Evolutionary conservation across 192 early-diverging fungal species (phyloP).

Genomic region (Phycomyces blakesleeanus): DNA sequence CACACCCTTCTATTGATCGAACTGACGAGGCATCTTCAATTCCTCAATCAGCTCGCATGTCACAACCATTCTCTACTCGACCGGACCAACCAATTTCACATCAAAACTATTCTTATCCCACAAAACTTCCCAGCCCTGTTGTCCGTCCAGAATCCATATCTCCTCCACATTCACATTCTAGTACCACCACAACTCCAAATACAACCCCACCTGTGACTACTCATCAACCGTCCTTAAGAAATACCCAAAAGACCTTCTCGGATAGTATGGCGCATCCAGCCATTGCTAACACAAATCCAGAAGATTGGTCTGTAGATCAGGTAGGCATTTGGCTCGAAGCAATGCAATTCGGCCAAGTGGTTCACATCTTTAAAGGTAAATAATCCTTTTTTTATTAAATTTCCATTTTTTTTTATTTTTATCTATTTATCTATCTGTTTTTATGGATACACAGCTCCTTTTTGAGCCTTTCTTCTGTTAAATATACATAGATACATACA

Average conservation of each 20-base stretch:
- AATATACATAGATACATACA: too few relatives aligned
- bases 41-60: too few relatives aligned
- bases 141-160: too few relatives aligned
- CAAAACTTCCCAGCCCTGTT: not conserved
- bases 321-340: slow-evolving; percentile 25
- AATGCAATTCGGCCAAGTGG: slow-evolving; percentile 17
- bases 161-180: too few relatives aligned
- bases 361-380: slow-evolving; percentile 16
- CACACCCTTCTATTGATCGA: not conserved
- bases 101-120: not conserved
- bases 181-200: too few relatives aligned
- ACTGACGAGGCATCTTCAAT: not conserved
- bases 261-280: not conserved
- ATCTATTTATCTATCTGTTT: not conserved
- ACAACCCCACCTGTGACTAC: too few relatives aligned
- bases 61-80: too few relatives aligned
- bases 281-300: not conserved
- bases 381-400: not conserved
- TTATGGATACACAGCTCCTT: too few relatives aligned
- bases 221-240: not conserved
- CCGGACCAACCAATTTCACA: not conserved
- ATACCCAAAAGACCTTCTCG: not conserved
- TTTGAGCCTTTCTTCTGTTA: too few relatives aligned
- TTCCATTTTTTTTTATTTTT: not conserved
- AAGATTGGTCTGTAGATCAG: slow-evolving; percentile 27